phyloP scores from a whole-genome alignment of 768 basidiomycete species.

The Tylopilus cervinicoccineus region DNA sequence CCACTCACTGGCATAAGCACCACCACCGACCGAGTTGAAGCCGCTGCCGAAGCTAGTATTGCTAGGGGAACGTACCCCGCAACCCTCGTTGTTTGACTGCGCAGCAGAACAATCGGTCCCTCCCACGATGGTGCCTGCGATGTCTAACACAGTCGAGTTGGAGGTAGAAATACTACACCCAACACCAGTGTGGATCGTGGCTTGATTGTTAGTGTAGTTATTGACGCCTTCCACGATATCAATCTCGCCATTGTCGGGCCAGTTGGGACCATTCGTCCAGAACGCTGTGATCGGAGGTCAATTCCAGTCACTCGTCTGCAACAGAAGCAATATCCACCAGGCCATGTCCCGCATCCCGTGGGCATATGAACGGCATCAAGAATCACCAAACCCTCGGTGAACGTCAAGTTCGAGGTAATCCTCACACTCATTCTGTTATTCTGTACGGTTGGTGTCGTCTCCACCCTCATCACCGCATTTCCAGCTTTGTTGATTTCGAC shows the following conservation, averaged over 20 bases:
- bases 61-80: conserved; percentile 64
- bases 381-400: conserved; percentile 67
- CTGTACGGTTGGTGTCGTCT: conserved; percentile 73
- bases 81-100: conserved; percentile 74
- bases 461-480: conserved; percentile 84
- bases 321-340: conserved; percentile 33
- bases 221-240: conserved; percentile 84
- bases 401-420: conserved; percentile 59
- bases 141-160: conserved; percentile 44
- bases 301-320: neutral
- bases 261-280: conserved; percentile 48
- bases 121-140: conserved; percentile 62
- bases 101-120: conserved; percentile 69
- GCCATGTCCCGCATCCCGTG: conserved; percentile 86
- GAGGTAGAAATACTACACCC: conserved; percentile 63
- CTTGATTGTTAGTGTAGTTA: conserved; percentile 77
- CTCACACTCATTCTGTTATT: conserved; percentile 72
- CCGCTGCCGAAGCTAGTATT: conserved; percentile 73
- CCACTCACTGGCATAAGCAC: conserved; percentile 83
- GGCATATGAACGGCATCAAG: conserved; percentile 90
- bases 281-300: conserved; percentile 31
- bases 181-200: conserved; percentile 71
- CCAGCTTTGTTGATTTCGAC: conserved; percentile 63
- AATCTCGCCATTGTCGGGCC: conserved; percentile 61
- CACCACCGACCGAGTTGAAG: conserved; percentile 84